phyloP scores from a whole-genome alignment of 208 protist species.

The Herpetomonas tarakana region DNA sequence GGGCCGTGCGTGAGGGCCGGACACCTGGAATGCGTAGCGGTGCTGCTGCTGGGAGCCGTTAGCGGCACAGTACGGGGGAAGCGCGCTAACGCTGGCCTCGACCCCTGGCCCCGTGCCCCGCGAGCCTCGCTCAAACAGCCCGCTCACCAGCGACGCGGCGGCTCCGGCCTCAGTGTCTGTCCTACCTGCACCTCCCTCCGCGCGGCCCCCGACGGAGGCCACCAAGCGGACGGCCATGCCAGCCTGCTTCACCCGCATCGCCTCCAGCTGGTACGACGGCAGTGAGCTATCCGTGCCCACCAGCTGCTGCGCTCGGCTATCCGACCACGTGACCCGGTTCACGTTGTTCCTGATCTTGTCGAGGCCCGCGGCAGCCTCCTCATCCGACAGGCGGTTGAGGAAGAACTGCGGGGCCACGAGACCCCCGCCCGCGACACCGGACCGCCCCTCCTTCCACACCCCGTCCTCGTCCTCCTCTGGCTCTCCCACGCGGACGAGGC shows the following conservation, averaged over 20 bases:
- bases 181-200: constrained; percentile 9
- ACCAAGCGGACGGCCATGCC: constrained; percentile 26
- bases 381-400: constrained; percentile 35
- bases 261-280: constrained; percentile 30
- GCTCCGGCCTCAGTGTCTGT: neutral
- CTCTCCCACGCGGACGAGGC: constrained; percentile 22
- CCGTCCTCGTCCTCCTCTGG: constrained; percentile 15
- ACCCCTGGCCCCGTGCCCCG: neutral
- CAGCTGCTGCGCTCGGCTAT: neutral
- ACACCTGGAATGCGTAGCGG: constrained; percentile 21
- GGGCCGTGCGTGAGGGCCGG: constrained; percentile 18
- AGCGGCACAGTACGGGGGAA: neutral
- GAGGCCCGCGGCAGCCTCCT: neutral
- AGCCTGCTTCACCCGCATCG: constrained; percentile 21
- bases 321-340: too few relatives aligned
- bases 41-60: constrained; percentile 1
- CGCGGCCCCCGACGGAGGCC: constrained; percentile 2
- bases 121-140: neutral
- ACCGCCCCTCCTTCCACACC: too few relatives aligned
- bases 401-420: constrained; percentile 19
- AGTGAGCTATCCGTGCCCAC: constrained; percentile 11
- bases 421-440: neutral
- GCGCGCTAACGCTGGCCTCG: constrained; percentile 1
- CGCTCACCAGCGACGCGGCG: neutral
- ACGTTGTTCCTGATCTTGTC: neutral